Percentiles rank a stretch among this genome's conserved stretches.
phyloP scores from a whole-genome alignment of 805 yeast genomes.

The Ogataea dorogensis region DNA sequence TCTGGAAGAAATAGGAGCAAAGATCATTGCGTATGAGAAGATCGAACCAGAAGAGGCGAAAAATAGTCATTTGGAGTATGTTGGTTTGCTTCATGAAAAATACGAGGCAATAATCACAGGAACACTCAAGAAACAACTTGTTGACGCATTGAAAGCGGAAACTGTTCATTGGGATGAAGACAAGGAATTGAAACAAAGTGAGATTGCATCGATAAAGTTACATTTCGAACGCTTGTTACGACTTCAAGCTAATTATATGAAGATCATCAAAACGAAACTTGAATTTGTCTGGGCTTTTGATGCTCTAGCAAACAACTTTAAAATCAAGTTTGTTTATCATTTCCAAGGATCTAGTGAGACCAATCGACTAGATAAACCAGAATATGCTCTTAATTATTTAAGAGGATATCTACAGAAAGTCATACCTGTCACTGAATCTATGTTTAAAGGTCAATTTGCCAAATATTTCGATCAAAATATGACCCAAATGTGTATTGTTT shows the following conservation, averaged over 20 bases:
- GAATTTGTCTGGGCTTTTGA: slow-evolving; percentile 50
- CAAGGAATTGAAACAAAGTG: background rate
- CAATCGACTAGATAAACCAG: slow-evolving; percentile 65
- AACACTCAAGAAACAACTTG: slow-evolving; percentile 1
- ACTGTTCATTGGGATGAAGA: slow-evolving; percentile 7
- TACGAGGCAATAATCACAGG: background rate
- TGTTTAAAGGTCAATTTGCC: slow-evolving; percentile 31
- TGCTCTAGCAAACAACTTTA: slow-evolving; percentile 44
- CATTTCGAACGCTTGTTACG: slow-evolving; percentile 10
- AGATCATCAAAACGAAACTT: background rate
- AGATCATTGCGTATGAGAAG: slow-evolving; percentile 31
- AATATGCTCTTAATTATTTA: slow-evolving; percentile 60
- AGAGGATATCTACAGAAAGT: slow-evolving; percentile 39
- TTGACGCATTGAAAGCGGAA: background rate
- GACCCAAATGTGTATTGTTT: slow-evolving; percentile 41
- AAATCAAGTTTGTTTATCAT: slow-evolving; percentile 55
- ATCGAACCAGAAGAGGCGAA: background rate
- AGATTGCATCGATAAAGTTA: background rate
- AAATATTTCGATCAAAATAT: slow-evolving; percentile 23
- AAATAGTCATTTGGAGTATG: slow-evolving; percentile 5
- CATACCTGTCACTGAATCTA: slow-evolving; percentile 28
- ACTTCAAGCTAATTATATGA: slow-evolving; percentile 6
- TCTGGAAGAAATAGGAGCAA: slow-evolving; percentile 2
- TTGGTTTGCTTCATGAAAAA: slow-evolving; percentile 2
- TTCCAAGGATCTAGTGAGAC: slow-evolving; percentile 58